Evolutionary conservation across 192 early-diverging fungal genomes (phyloP).

Genomic region (Linnemannia schmuckeri): DNA sequence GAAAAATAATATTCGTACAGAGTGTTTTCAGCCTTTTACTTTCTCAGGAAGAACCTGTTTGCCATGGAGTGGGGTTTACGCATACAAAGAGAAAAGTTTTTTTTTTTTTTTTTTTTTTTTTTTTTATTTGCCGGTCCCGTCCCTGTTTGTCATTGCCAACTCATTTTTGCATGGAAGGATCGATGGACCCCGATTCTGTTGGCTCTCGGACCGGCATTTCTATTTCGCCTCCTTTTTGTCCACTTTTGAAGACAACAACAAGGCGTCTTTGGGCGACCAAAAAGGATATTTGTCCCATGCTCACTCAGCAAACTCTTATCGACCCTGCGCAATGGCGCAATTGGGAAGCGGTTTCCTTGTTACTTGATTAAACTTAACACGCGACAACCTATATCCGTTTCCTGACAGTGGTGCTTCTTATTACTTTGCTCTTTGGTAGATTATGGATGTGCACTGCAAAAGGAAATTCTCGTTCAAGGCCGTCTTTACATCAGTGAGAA

Average conservation of each 20-base stretch:
- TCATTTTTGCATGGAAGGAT: neutral
- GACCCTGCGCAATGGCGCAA: neutral
- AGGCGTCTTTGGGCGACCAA: neutral
- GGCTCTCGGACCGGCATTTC: constrained; percentile 13
- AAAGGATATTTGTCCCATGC: neutral
- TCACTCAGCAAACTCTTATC: neutral
- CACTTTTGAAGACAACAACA: neutral
- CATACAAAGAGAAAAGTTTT: neutral
- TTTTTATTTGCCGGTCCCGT: neutral
- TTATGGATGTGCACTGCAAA: constrained; percentile 89
- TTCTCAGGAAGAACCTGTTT: constrained; percentile 14
- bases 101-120: neutral
- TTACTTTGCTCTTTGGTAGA: constrained; percentile 55
- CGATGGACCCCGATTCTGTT: constrained; percentile 1
- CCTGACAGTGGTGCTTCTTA: neutral
- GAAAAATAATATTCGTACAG: too few relatives aligned
- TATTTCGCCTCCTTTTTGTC: constrained; percentile 1
- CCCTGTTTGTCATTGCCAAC: neutral
- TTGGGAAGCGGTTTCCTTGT: neutral
- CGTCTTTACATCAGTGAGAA: constrained; percentile 86
- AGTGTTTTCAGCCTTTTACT: neutral
- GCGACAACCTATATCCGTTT: neutral
- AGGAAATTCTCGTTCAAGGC: constrained; percentile 91
- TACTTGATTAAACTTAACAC: neutral
- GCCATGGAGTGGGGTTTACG: neutral